A percentile compares a stretch with the other conserved stretches of the same genome.
phyloP scores from a whole-genome alignment of 139 green algal species.

The Coelastrella sp. region DNA sequence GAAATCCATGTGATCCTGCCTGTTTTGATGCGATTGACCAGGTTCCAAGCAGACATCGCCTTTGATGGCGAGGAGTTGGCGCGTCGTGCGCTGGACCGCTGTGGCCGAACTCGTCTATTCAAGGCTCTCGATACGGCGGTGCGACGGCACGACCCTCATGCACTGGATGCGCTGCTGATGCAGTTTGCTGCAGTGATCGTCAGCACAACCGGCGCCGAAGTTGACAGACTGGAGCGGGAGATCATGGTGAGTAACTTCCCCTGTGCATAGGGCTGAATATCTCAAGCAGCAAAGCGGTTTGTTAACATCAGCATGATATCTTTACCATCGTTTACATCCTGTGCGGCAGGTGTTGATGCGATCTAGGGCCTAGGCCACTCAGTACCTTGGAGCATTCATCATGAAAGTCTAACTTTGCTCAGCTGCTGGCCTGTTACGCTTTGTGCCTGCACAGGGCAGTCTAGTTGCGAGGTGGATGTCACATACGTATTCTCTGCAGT shows the following conservation, averaged over 20 bases:
- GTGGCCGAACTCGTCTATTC: slow-evolving; percentile 36
- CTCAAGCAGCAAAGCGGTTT: no score
- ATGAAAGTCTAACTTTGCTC: no score
- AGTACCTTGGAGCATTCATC: no score
- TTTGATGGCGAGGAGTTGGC: slow-evolving; percentile 59
- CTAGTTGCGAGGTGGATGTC: no score
- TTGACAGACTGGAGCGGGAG: slow-evolving; percentile 90
- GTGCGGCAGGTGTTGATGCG: no score
- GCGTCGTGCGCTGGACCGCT: slow-evolving; percentile 38
- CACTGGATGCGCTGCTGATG: slow-evolving; percentile 56
- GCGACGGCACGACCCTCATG: slow-evolving; percentile 13
- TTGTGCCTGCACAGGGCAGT: no score
- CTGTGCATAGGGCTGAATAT: no score
- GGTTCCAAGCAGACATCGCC: slow-evolving; percentile 88
- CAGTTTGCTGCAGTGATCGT: slow-evolving; percentile 82
- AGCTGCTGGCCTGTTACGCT: no score
- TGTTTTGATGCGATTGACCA: slow-evolving; percentile 35
- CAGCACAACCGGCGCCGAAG: slow-evolving; percentile 85
- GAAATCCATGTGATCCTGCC: background rate
- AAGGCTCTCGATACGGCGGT: slow-evolving; percentile 41
- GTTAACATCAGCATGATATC: no score
- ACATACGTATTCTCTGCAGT: background rate
- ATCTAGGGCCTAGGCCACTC: no score
- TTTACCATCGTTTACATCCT: no score
- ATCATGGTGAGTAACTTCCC: slow-evolving; percentile 63